Conservation (phyloP, 352 stramenopile species). For the Globisporangium abappressorium region DNA sequence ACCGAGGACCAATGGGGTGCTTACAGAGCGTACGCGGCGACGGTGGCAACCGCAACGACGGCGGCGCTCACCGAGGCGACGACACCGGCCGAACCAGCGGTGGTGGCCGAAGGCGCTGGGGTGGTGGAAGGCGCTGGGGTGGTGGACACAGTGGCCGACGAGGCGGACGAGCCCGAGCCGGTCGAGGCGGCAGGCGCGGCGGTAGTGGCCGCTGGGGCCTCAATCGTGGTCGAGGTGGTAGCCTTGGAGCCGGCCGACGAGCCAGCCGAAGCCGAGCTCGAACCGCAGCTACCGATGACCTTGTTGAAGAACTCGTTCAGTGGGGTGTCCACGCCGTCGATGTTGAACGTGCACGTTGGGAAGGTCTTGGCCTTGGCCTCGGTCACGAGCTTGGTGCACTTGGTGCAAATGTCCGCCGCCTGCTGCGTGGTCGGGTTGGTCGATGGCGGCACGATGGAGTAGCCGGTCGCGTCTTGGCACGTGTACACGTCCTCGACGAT, state of each 20-base stretch:
- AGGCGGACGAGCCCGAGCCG: neutral
- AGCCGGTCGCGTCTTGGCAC: constrained; percentile 7
- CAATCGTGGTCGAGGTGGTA: neutral
- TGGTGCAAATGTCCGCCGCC: constrained; percentile 6
- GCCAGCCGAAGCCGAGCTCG: neutral
- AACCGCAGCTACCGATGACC: neutral
- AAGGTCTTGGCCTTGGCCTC: constrained; percentile 13
- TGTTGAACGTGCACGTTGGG: constrained; percentile 9
- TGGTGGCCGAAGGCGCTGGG: neutral
- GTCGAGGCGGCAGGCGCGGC: neutral
- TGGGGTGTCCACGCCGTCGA: constrained; percentile 8
- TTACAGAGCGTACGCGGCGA: constrained; percentile 11
- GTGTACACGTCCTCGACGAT: neutral
- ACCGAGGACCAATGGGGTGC: constrained; percentile 1
- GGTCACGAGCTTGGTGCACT: constrained; percentile 9
- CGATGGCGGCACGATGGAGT: constrained; percentile 4
- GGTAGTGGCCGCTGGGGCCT: constrained; percentile 1
- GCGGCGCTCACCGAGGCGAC: constrained; percentile 5
- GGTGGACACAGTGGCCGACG: neutral
- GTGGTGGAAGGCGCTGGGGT: neutral
- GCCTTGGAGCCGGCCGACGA: constrained; percentile 5
- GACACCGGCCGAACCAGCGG: neutral
- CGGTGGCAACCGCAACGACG: constrained; percentile 3
- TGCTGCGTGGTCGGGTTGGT: constrained; percentile 3
- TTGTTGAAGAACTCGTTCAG: constrained; percentile 9